Percentiles rank a stretch among this genome's conserved stretches.
Evolutionary conservation across 495 filamentous ascomycete genomes (phyloP).

Genomic region (Hyaloscypha variabilis): DNA sequence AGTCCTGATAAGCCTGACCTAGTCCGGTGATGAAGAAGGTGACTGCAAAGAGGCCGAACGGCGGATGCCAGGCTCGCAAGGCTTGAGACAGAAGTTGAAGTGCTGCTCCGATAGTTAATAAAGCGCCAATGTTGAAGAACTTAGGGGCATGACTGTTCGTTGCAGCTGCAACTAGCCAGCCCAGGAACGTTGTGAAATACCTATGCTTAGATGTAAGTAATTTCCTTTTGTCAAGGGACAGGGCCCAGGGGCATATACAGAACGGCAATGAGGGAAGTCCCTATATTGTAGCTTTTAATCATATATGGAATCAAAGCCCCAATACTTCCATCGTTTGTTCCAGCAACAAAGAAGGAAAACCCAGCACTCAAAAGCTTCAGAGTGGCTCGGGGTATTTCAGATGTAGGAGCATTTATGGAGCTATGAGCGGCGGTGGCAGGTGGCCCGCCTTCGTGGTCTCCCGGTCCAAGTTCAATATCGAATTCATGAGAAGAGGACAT

Average conservation of each 20-base stretch:
- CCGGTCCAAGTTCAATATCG: too few species aligned
- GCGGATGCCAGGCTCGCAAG: constrained; percentile 51
- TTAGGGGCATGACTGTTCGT: constrained; percentile 49
- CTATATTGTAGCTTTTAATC: constrained; percentile 48
- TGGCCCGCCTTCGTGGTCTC: too few species aligned
- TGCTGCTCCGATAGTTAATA: constrained; percentile 49
- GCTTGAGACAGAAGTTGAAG: constrained; percentile 50
- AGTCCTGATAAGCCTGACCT: constrained; percentile 56
- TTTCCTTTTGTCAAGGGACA: too few species aligned
- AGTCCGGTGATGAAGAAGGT: constrained; percentile 52
- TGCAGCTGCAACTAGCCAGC: constrained; percentile 51
- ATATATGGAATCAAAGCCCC: constrained; percentile 59
- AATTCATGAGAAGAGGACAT: too few species aligned
- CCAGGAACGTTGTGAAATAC: constrained; percentile 45
- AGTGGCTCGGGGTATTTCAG: too few species aligned
- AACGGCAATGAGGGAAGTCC: constrained; percentile 50
- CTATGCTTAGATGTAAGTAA: constrained; percentile 23
- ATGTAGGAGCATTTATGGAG: too few species aligned
- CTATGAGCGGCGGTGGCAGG: too few species aligned
- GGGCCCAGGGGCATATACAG: constrained; percentile 39
- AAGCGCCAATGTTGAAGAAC: constrained; percentile 46
- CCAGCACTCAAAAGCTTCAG: constrained; percentile 52
- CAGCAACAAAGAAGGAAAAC: constrained; percentile 56
- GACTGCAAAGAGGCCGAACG: constrained; percentile 47
- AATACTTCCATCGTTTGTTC: constrained; percentile 56